Evolutionary conservation across 176 grass and related monocot species (phyloP).

Genomic region (Thalia dealbata): DNA sequence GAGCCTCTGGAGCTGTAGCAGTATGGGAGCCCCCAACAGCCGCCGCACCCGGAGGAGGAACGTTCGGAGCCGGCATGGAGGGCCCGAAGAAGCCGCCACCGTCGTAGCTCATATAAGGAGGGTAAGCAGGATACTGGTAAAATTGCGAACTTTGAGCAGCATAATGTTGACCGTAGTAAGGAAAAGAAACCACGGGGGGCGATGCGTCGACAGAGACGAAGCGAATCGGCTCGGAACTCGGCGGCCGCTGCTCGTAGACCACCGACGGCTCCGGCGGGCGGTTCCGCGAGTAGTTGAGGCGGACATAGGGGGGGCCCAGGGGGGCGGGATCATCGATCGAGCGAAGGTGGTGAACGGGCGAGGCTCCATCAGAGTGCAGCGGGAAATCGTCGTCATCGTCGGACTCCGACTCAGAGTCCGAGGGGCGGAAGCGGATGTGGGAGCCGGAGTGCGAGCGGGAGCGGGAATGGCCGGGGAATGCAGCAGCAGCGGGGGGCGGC

Average conservation of each 20-base stretch:
- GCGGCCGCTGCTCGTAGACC: constrained; percentile 16
- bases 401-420: background rate
- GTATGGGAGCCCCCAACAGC: background rate
- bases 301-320: constrained; percentile 12
- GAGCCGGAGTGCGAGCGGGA: constrained; percentile 21
- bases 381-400: background rate
- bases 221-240: background rate
- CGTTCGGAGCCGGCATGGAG: constrained; percentile 17
- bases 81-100: constrained; percentile 21
- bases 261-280: constrained; percentile 13
- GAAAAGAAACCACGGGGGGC: constrained; percentile 1
- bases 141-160: constrained; percentile 24
- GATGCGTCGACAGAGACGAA: background rate
- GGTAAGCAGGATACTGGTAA: constrained; percentile 20
- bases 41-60: background rate
- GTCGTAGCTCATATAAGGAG: constrained; percentile 19
- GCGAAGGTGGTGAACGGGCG: constrained; percentile 1
- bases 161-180: constrained; percentile 9
- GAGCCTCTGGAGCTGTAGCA: background rate
- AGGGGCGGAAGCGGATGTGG: constrained; percentile 24
- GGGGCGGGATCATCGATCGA: background rate
- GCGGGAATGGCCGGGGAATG: constrained; percentile 12
- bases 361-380: background rate
- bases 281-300: constrained; percentile 29
- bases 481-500: background rate